These are phyloP conservation scores for Sarocladium brachiariae DNA, from an alignment of 2,329 filamentous ascomycete species.

Conservation along the genomic window DNA sequence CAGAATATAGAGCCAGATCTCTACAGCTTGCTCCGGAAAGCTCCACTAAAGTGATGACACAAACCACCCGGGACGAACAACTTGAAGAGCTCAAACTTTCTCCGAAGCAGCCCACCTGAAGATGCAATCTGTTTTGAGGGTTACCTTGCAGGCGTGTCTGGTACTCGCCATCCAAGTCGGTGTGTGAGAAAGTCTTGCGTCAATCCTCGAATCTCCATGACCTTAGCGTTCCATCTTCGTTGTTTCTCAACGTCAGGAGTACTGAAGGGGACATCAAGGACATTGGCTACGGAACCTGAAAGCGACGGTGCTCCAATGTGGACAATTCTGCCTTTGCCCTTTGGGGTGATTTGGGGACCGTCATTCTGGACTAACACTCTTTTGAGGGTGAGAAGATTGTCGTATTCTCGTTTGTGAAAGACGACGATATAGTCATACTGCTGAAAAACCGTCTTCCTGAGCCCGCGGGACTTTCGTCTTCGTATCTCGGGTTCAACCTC, in stretches of 20 bases:
- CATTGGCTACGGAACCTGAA: not conserved
- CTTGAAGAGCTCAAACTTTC: too few species aligned
- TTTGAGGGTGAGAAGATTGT: conserved; percentile 19
- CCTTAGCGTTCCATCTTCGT: not conserved
- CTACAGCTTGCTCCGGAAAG: too few species aligned
- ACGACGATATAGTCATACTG: conserved; percentile 20
- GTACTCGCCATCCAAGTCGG: not conserved
- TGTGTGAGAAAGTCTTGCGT: not conserved
- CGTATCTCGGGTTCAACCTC: conserved; percentile 13
- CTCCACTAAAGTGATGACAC: too few species aligned
- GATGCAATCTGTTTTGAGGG: too few species aligned
- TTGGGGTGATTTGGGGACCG: conserved; percentile 7
- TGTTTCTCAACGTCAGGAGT: not conserved
- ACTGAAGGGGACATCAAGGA: not conserved
- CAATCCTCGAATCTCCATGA: conserved; percentile 1
- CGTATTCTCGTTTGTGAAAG: conserved; percentile 20
- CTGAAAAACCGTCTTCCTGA: conserved; percentile 17
- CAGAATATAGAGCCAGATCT: too few species aligned
- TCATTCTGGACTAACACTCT: conserved; percentile 14
- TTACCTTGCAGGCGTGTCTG: not conserved
- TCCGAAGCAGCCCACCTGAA: too few species aligned
- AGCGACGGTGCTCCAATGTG: conserved; percentile 15
- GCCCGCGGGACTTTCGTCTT: conserved; percentile 13
- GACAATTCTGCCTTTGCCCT: conserved; percentile 18
- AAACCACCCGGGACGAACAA: too few species aligned